Base-by-base conservation (phyloP, 2,329 filamentous ascomycete species). In the Albifimbria verrucaria region DNA sequence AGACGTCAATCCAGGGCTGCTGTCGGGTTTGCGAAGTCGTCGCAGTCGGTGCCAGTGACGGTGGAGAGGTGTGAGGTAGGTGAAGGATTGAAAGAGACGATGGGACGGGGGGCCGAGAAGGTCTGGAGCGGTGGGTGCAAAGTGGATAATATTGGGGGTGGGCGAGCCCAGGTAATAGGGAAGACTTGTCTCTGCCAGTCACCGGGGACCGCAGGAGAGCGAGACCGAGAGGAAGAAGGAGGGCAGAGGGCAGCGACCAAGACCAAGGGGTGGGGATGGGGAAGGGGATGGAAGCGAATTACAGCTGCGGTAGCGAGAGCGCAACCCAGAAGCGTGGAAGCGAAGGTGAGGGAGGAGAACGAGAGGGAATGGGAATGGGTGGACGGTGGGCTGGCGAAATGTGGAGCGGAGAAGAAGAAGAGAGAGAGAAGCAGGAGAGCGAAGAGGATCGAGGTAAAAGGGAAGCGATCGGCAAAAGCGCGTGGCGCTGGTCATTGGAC, bases 1-100 rank as follows among this genome's bases (percentile, higher is more conserved):
- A 58, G 67, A 71, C 74, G 73, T 82, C 79, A 82, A 76, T 76
- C 78, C 70, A 72, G 68, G 66, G 64, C 63, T 57, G 56, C 46
- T 20, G 36, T n/a, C 50, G 52, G 51, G 32, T 57, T 55, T 56
- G 58, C 62, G 58, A 55, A 48, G 53, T 44, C 23, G 49, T 24
- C 21, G 39, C 24, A 25, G 25, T 48, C 21, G 11, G 48, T 28
- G 21, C 10, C 23, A 17, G 11, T 20, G 15, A 28, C 43, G 12
- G 48, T 42, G 24, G 46, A 48, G 46, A 18, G 15, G 43, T 22
- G 3, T 20, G 43, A 20, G 22, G 43, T 17, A 48, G 46, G 26
- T 25, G 25, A 26, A 48, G 46, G 25, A 48, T 48, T 24, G 46
- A 48, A 28, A 21, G 21, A 47, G 44, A 18, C 44, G 11, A 47